Evolutionary conservation across 495 filamentous ascomycete genomes (phyloP), one percentile per base, ranked within the genome.

Genomic region (Aspergillus cristatus): DNA sequence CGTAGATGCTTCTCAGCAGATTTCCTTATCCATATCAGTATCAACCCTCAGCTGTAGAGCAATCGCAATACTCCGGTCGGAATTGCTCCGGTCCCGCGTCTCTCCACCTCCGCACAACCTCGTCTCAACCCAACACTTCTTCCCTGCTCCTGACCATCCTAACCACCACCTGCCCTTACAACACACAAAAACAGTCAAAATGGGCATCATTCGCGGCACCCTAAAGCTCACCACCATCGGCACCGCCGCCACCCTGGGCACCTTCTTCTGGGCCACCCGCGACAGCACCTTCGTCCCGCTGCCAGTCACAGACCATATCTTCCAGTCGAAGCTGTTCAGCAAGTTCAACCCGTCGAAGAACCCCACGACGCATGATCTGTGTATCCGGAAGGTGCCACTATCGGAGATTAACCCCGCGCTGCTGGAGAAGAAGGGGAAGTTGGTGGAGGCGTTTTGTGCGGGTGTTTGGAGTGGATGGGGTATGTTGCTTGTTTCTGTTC

Each of bases 401-500:
- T 53, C 51, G 24, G 73, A 77, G 50, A 76, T 87, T 29, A 72
- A 73, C 38, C 78, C 82, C 2, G 63, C 76, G 40, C 60, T 87
- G 38, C 58, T 82, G 7, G 65, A 80, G 56, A 66, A 71, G 49
- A 66, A 78, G 50, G 68, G 70, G 41, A 74, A 68, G 37, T 60
- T 83, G 28, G 70, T 70, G 6, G 64, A 76, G 40, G 73, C 74
- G 34, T 81, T 83, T 43, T 81, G 78, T 49, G 72, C 70, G 6
- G 79, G 78, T 24, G 67, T 82, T 20, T 83, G 76, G 76, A 64
- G 77, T 38, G 78, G 79, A 35, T 66, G 73, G 58, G 77, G 78
- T 79, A 52, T 43, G 70, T 62, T 22, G 28, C 1, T 13, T 6
- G 8, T n/a, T 30, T 31, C 26, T 12, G 7, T 17, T 22, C 17